phyloP scores from a whole-genome alignment of 768 basidiomycete genomes.

The Auricularia sp. region DNA sequence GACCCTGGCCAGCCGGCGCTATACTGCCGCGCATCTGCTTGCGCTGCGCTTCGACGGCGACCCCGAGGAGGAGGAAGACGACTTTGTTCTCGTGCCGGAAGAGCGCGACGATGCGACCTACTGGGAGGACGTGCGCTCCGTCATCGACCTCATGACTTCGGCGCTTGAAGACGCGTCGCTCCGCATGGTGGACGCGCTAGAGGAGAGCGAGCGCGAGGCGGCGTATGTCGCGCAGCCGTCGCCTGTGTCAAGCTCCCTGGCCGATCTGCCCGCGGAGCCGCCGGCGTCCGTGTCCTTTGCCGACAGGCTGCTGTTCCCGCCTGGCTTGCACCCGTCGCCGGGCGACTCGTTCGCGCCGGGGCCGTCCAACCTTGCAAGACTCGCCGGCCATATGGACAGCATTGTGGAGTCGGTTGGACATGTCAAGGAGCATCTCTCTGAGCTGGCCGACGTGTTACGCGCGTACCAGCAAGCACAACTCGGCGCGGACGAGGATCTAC shows the following conservation, averaged over 20 bases:
- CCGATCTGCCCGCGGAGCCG: neutral
- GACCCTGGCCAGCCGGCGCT: slow-evolving; percentile 64
- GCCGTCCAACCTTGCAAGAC: slow-evolving; percentile 57
- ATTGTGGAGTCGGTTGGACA: slow-evolving; percentile 61
- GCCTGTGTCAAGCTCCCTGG: neutral
- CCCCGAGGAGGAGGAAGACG: slow-evolving; percentile 30
- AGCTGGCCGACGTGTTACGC: slow-evolving; percentile 23
- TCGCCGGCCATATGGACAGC: slow-evolving; percentile 64
- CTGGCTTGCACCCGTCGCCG: neutral
- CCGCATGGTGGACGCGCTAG: slow-evolving; percentile 52
- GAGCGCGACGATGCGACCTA: slow-evolving; percentile 54
- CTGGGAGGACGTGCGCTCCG: slow-evolving; percentile 76
- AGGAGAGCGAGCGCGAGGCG: slow-evolving; percentile 27
- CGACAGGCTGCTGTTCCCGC: neutral
- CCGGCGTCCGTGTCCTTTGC: neutral
- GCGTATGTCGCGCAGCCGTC: slow-evolving; percentile 14
- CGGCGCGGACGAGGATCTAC: neutral
- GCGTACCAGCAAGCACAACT: neutral
- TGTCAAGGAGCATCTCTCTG: slow-evolving; percentile 49
- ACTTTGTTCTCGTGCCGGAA: neutral
- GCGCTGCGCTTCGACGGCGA: slow-evolving; percentile 55
- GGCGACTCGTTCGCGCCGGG: slow-evolving; percentile 58
- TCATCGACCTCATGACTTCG: slow-evolving; percentile 60
- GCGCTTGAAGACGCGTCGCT: slow-evolving; percentile 57
- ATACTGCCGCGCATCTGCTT: slow-evolving; percentile 69